Conservation (phyloP, 1,284 basidiomycete genomes). For the Ceratobasidium sp. region DNA sequence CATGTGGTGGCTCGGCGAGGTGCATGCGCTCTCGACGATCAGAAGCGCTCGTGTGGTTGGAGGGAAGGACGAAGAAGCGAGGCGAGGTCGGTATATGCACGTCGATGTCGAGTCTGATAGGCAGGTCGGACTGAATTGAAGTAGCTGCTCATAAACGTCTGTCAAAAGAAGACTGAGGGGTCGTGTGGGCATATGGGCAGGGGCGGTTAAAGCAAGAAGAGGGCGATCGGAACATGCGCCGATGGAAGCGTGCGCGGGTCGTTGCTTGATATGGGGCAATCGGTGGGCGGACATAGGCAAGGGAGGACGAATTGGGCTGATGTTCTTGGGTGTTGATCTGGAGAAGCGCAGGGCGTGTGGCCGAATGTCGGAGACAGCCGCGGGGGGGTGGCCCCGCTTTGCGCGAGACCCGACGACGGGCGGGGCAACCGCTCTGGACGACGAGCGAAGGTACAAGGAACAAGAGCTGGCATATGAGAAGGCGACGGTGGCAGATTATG, state of each 20-base stretch:
- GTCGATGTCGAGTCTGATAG: not conserved
- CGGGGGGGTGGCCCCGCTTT: not conserved
- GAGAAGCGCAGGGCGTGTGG: not conserved
- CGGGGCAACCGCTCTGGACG: too few species aligned
- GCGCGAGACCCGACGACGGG: not conserved
- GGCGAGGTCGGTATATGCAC: slow-evolving; percentile 20
- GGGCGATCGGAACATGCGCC: slow-evolving; percentile 11
- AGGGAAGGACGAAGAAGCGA: slow-evolving; percentile 6
- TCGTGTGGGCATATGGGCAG: slow-evolving; percentile 13
- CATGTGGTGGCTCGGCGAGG: not conserved
- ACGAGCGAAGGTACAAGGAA: not conserved
- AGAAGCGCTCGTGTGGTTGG: too few species aligned
- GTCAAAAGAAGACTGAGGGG: not conserved
- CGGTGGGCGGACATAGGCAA: not conserved
- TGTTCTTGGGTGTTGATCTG: too few species aligned
- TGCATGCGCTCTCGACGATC: slow-evolving; percentile 13
- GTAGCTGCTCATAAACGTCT: not conserved
- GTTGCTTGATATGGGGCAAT: slow-evolving; percentile 8
- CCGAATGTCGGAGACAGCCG: slow-evolving; percentile 15
- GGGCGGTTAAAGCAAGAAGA: not conserved
- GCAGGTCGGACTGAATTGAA: not conserved
- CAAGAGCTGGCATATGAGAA: not conserved
- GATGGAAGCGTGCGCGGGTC: slow-evolving; percentile 2
- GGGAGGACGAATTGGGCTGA: not conserved
- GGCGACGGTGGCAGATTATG: slow-evolving; percentile 21